Base-by-base conservation (phyloP, 2,329 filamentous ascomycete genomes). In the Alternaria ventricosa region DNA sequence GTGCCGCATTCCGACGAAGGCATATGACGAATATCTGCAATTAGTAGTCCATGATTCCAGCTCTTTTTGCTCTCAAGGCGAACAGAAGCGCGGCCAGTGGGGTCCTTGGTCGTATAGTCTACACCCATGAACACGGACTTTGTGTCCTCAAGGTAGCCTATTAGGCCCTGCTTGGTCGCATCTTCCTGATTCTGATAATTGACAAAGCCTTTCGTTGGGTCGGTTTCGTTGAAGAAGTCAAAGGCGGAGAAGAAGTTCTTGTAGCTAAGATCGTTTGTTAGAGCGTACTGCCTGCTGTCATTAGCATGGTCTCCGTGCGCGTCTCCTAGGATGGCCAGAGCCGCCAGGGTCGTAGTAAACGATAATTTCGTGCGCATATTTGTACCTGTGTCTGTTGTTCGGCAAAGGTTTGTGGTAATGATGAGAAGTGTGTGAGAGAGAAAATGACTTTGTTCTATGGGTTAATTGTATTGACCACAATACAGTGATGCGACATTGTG, bases 111-210 rank as follows among this genome's bases (percentile, higher is more conserved):
- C 11, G 67, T 80, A 57, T 69, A 71, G 66, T 86, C 83, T 20
- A 83, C 82, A 54, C 83, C 83, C 6, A 86, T 55, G 57, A 67
- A 79, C 59, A 75, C 55, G 28, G 69, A 71, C 13, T 64, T n/a
- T 11, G 65, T 69, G 43, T 69, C 64, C 2, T 66, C 43, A 7
- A 74, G 60, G 47, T 71, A 70, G n/a, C 71, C 69, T 18, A 75
- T 61, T 23, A 71, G 60, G 6, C 66, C 45, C 18, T 65, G 55
- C 3, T 55, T 28, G 18, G 69, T 57, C 2, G 74, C 71, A 6
- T 61, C 55, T 4, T 60, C 58, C 11, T 57, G 53, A 54, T 63
- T 56, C 41, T 74, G 71, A 47, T 78, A 79, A 30, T 72, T 66
- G 4, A 79, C 76, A 36, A 75, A 78, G 30, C 76, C 75, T 1